Base-by-base conservation (phyloP, 495 filamentous ascomycete genomes). In the Annulohypoxylon nitens region DNA sequence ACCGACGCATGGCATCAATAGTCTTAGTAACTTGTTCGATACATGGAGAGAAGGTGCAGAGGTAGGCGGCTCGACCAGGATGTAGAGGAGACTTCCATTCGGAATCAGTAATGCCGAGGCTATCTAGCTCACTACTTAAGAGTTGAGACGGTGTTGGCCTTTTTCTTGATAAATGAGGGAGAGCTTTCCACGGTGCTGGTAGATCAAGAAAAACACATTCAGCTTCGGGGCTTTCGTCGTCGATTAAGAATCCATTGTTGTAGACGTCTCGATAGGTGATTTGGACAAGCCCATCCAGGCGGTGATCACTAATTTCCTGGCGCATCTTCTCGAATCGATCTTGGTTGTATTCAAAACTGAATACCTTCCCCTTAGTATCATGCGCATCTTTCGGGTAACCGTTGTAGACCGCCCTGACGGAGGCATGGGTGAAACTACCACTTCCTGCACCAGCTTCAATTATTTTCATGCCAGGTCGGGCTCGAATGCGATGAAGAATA, bases 381-480 rank as follows among this genome's bases (percentile, higher is more conserved):
- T 77, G 65, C 7, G 81, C 65, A 8, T 71, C 68, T 16, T 76
- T 71, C 0, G 90, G 87, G 74, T 93, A 92, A 8, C 94, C 94
- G 74, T 90, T 93, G 84, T 94, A 98, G 1, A 97, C 92, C 7
- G 96, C 94, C 37, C 96, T 84, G 2, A 89, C 93, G 2, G 94
- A 87, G 0, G 96, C 96, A 76, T 99, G 96, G 10, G 95, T 97
- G 81, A 99, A 99, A 33, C 91, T 95, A 8, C 96, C 96, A 80
- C 94, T 97, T 0, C 96, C 96, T 0, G 95, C 93, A 20, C 96
- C 96, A 1, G 96, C 97, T 81, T 99, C 96, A 55, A 99, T 96
- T 10, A 99, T 77, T 9, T 87, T 87, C 9, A 86, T 88, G 2
- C 96, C 97, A 0, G 96, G 94, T 23, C 93, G 83, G 2, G 90